Base-by-base conservation (phyloP, 306 rosid species). In the Psophocarpus tetragonolobus region DNA sequence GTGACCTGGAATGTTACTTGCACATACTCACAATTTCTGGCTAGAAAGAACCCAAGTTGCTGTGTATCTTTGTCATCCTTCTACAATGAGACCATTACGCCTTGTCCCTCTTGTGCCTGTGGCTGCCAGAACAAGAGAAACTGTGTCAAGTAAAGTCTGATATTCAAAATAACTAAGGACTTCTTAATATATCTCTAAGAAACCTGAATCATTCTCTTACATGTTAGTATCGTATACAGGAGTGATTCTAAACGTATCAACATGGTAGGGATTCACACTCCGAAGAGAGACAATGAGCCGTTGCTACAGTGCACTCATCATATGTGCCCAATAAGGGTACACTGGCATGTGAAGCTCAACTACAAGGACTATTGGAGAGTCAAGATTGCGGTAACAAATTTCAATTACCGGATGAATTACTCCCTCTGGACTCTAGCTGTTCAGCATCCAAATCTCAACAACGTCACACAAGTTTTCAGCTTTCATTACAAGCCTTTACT, bases 1-100 rank as follows among this genome's bases (percentile, higher is more conserved):
- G 98, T 95, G 98, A 95, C 98, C 68, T 92, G 98, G 98, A 95
- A 95, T 29, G 98, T 92, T 76, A 92, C 98, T 30, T 95, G 98
- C 88, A 89, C 97, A 26, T 95, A 89, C 71, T 92, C 98, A 45
- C 98, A 95, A 74, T 86, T 92, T 80, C 90, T 87, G 76, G 98
- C 97, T 0, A 81, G 93, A 63, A 92, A 88, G 70, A 84, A 88
- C 57, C 98, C 97, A 18, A 84, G 82, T 73, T 95, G 98, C 47
- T 95, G 98, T 74, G 97, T 92, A 12, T 95, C 97, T 57, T 75
- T 95, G 68, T 95, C 98, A 23, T 91, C 97, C 48, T 95, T 95
- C 85, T 95, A 95, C 84, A 91, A 91, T 48, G 95, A 87, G 60
- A 91, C 93, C 5, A 85, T 95, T 68, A 87, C 94, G 27, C 86